Percentiles rank a stretch among this genome's conserved stretches.
phyloP scores from a whole-genome alignment of 2,329 filamentous ascomycete genomes.

The Exophiala phaeomuriformis region DNA sequence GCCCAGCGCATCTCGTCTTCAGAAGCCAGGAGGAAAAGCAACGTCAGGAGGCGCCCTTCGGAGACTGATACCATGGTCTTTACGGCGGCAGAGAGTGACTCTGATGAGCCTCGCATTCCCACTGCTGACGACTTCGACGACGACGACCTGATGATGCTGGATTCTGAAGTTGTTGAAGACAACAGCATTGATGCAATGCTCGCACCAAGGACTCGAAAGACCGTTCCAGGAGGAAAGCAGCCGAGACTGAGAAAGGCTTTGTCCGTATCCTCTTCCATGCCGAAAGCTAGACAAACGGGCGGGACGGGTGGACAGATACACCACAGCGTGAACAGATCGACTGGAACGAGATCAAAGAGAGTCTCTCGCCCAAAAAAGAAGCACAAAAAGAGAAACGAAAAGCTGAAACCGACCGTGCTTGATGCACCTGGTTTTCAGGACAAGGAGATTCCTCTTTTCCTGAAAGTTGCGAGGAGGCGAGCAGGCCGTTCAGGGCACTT shows the following conservation, averaged over 20 bases:
- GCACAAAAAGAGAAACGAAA: conserved; percentile 10
- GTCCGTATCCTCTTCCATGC: not conserved
- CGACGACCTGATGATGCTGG: conserved; percentile 1
- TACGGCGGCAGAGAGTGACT: conserved; percentile 9
- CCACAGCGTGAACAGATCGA: not conserved
- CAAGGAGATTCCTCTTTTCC: conserved; percentile 44
- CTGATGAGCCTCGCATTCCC: not conserved
- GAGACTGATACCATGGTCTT: conserved; percentile 5
- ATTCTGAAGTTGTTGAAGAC: conserved; percentile 28
- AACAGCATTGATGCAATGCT: conserved; percentile 30
- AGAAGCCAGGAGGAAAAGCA: not conserved
- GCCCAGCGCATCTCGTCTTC: conserved; percentile 15
- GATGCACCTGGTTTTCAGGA: conserved; percentile 24
- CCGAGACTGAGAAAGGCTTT: conserved; percentile 3
- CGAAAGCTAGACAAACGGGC: not conserved
- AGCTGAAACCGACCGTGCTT: conserved; percentile 15
- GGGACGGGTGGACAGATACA: not conserved
- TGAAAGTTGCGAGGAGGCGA: conserved; percentile 49
- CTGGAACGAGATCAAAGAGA: not conserved
- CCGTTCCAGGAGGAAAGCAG: conserved; percentile 10
- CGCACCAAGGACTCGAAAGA: conserved; percentile 10
- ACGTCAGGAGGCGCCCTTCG: not conserved
- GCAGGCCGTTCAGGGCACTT: conserved; percentile 45
- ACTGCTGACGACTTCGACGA: not conserved
- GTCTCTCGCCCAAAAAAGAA: conserved; percentile 8